Percentiles rank a stretch among this genome's conserved stretches.
These are phyloP conservation scores for Alloascoidea hylecoeti DNA, from an alignment of 805 yeast genomes.

Conservation along the genomic window DNA sequence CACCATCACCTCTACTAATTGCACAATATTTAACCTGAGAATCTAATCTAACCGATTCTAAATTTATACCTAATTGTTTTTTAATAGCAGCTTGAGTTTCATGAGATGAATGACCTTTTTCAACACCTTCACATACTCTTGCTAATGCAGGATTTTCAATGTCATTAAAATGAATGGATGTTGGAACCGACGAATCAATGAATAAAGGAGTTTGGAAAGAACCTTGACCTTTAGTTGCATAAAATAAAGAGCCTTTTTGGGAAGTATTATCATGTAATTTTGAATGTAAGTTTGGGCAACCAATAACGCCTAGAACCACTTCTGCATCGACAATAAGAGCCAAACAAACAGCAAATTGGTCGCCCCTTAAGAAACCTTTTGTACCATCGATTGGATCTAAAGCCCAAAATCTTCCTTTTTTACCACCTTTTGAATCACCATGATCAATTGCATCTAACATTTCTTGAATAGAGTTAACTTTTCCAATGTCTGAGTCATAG, in stretches of 20 bases:
- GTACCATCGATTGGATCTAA: slow-evolving; percentile 98
- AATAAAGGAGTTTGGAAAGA: slow-evolving; percentile 36
- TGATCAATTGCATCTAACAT: slow-evolving; percentile 57
- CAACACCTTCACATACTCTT: slow-evolving; percentile 85
- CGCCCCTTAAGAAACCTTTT: slow-evolving; percentile 89
- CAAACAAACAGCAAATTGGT: slow-evolving; percentile 92
- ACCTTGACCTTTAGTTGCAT: slow-evolving; percentile 57
- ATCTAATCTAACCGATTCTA: slow-evolving; percentile 61
- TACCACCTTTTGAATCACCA: slow-evolving; percentile 74
- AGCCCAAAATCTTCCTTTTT: slow-evolving; percentile 83
- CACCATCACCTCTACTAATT: slow-evolving; percentile 83
- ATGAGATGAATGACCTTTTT: slow-evolving; percentile 88
- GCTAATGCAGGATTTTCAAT: slow-evolving; percentile 30
- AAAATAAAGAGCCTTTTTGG: slow-evolving; percentile 59
- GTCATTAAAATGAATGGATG: slow-evolving; percentile 37
- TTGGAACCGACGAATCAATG: slow-evolving; percentile 16
- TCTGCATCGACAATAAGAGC: slow-evolving; percentile 79
- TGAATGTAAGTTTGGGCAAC: slow-evolving; percentile 82
- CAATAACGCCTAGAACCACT: slow-evolving; percentile 84
- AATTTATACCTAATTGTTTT: slow-evolving; percentile 38
- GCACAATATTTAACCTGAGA: slow-evolving; percentile 95
- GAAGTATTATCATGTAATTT: slow-evolving; percentile 23
- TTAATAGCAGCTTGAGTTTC: slow-evolving; percentile 74
- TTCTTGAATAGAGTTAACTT: slow-evolving; percentile 22
- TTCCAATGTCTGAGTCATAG: slow-evolving; percentile 11